A percentile compares a stretch with the other conserved stretches of the same genome.
These are phyloP conservation scores for cucumber (Cucumis sativus) DNA, from an alignment of 306 rosid genomes.

Conservation along the genomic window Cucumber_9930_V3 NC_026659.2:19923001-19923500, in stretches of 20 bases:
- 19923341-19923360: not conserved
- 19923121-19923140: constrained; percentile 48
- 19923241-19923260: not conserved
- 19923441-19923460: not conserved
- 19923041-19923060: constrained; percentile 71
- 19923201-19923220: not conserved
- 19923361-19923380: not conserved
- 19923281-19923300: not conserved
- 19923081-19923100: constrained; percentile 61
- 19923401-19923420: not conserved
- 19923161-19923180: not conserved
- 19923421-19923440: not conserved
- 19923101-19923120: constrained; percentile 58
- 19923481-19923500: not conserved
- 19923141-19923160: not conserved
- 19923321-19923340: not conserved
- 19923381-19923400: not conserved
- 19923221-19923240: not conserved
- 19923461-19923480: not conserved
- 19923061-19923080: constrained; percentile 51
- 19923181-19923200: not conserved
- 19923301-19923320: not conserved
- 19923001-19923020: constrained; percentile 1
- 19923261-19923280: not conserved
- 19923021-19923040: constrained; percentile 13